A percentile compares a stretch with the other conserved stretches of the same genome.
Evolutionary conservation across 2,329 filamentous ascomycete genomes (phyloP).

Genomic region (Aspergillus sp.): DNA sequence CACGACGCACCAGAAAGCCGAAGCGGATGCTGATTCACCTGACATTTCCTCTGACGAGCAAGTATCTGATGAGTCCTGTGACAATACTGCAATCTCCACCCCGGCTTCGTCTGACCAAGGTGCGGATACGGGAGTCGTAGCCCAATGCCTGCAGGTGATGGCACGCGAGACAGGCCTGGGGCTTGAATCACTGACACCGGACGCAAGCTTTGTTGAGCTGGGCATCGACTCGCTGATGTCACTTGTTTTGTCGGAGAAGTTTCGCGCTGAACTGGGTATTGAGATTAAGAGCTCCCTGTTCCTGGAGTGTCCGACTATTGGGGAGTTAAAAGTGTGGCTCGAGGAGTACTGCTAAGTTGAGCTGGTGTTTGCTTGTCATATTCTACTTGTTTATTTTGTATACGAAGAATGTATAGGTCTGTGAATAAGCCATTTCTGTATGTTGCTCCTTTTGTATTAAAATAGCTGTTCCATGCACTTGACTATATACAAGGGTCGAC

Average conservation of each 20-base stretch:
- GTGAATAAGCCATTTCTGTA: no score
- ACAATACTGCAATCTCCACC: no score
- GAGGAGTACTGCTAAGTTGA: constrained; percentile 9
- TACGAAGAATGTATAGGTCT: no score
- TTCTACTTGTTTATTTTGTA: no score
- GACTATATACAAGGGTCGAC: no score
- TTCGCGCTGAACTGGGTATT: constrained; percentile 30
- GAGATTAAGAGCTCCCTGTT: constrained; percentile 28
- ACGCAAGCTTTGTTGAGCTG: constrained; percentile 28
- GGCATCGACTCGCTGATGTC: constrained; percentile 41
- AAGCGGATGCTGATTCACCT: no score
- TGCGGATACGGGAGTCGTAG: constrained; percentile 4
- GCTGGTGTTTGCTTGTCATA: no score
- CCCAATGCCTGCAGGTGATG: constrained; percentile 25
- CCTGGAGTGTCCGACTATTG: constrained; percentile 23
- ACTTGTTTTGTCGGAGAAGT: constrained; percentile 35
- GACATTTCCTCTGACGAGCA: neutral
- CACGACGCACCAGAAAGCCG: no score
- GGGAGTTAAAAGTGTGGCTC: constrained; percentile 19
- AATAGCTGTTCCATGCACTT: no score
- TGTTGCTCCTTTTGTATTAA: no score
- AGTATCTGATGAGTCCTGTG: neutral
- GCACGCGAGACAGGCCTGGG: constrained; percentile 28
- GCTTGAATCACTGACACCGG: constrained; percentile 19
- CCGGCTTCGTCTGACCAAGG: neutral